phyloP scores from a whole-genome alignment of 148 eudicot species.

The Cornus kousa region DNA sequence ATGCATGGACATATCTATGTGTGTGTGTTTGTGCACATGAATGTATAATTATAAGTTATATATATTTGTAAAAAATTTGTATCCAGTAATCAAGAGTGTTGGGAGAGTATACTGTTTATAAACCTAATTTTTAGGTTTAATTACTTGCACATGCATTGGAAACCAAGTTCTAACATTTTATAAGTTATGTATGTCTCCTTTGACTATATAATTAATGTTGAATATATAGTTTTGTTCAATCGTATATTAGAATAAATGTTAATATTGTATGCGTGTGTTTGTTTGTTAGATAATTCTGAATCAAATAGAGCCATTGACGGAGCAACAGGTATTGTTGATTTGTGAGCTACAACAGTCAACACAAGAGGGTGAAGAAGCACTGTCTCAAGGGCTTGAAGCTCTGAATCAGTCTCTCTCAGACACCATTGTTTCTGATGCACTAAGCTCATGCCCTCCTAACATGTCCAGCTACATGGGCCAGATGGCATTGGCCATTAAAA shows the following conservation, averaged over 20 bases:
- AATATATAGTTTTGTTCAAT: too few relatives aligned
- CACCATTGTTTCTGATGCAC: constrained; percentile 58
- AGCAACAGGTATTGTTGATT: constrained; percentile 70
- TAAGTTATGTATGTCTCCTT: too few relatives aligned
- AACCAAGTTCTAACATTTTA: too few relatives aligned
- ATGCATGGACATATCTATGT: not conserved
- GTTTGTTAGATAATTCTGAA: constrained; percentile 53
- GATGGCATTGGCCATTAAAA: constrained; percentile 87
- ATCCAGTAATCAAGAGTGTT: too few relatives aligned
- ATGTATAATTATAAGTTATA: too few relatives aligned
- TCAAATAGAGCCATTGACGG: constrained; percentile 84
- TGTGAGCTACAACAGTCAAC: constrained; percentile 78
- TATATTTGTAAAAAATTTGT: too few relatives aligned
- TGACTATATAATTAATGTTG: too few relatives aligned
- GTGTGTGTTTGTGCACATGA: too few relatives aligned
- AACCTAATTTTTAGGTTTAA: too few relatives aligned
- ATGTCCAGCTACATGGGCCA: constrained; percentile 80
- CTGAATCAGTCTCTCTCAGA: constrained; percentile 64
- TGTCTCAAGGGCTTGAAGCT: constrained; percentile 75
- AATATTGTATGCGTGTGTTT: not conserved
- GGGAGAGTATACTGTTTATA: too few relatives aligned
- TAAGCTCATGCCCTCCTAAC: constrained; percentile 46
- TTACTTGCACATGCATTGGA: too few relatives aligned
- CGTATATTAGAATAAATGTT: too few relatives aligned
- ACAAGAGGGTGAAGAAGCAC: constrained; percentile 81